These are phyloP conservation scores for Stenocarpella maydis DNA, from an alignment of 2,329 filamentous ascomycete species.

Conservation along the genomic window DNA sequence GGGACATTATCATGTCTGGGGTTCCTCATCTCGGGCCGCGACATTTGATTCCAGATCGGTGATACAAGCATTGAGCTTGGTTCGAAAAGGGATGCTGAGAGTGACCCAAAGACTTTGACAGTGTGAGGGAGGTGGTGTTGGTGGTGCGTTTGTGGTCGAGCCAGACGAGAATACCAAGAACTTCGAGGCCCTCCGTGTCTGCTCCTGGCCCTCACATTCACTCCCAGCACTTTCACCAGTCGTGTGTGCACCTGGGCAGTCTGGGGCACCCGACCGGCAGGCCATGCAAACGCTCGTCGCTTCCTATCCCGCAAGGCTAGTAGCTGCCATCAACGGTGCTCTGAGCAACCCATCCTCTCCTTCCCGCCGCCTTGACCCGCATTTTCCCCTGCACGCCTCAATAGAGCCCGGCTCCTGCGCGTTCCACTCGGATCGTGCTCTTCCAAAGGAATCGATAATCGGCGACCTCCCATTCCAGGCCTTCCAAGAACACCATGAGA, in stretches of 20 bases:
- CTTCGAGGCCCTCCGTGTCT: not conserved
- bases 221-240: not conserved
- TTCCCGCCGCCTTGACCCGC: not conserved
- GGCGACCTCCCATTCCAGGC: not conserved
- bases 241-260: not conserved
- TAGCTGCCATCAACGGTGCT: not conserved
- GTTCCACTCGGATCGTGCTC: conserved; percentile 22
- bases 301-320: not conserved
- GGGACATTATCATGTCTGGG: conserved; percentile 50
- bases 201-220: not conserved
- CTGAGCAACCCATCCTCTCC: not conserved
- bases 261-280: not conserved
- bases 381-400: no score
- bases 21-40: conserved; percentile 47
- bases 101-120: not conserved
- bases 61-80: not conserved
- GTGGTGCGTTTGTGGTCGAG: not conserved
- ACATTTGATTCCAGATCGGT: not conserved
- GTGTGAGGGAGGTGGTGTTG: not conserved
- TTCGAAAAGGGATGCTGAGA: not conserved
- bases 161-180: not conserved
- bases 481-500: not conserved
- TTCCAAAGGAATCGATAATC: not conserved
- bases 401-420: not conserved
- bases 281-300: not conserved